Evolutionary conservation across 2,329 filamentous ascomycete species (phyloP).

Genomic region (Phialophora expanda): DNA sequence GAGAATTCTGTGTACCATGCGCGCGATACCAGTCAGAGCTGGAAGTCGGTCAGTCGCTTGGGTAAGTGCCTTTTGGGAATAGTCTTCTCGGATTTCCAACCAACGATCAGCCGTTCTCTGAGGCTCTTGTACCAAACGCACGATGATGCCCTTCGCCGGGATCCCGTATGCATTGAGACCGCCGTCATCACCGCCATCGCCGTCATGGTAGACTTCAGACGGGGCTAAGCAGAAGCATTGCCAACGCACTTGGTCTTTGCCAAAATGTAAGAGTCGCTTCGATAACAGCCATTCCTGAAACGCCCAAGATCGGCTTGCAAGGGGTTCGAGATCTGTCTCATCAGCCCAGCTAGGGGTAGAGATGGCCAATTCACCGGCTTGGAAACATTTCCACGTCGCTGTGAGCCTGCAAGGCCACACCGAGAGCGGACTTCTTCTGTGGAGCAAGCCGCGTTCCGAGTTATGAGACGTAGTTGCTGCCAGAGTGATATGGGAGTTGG

Average conservation of each 20-base stretch:
- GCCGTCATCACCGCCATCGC: not conserved
- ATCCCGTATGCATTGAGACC: slow-evolving; percentile 1
- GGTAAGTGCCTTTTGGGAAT: slow-evolving; percentile 6
- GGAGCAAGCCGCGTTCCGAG: slow-evolving; percentile 6
- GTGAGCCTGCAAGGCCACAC: slow-evolving; percentile 10
- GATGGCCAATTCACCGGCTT: slow-evolving; percentile 3
- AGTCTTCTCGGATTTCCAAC: slow-evolving; percentile 3
- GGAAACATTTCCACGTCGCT: slow-evolving; percentile 3
- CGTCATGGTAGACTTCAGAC: slow-evolving; percentile 2
- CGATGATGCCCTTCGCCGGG: slow-evolving; percentile 4
- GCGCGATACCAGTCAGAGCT: slow-evolving; percentile 6
- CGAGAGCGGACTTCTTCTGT: not conserved
- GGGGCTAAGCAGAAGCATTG: slow-evolving; percentile 8
- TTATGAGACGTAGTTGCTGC: slow-evolving; percentile 7
- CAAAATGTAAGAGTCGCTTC: slow-evolving; percentile 10
- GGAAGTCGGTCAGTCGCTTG: not conserved
- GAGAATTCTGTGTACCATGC: slow-evolving; percentile 2
- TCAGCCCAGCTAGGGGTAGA: slow-evolving; percentile 4
- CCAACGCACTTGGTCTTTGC: slow-evolving; percentile 12
- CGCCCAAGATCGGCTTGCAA: slow-evolving; percentile 3
- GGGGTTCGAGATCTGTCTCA: slow-evolving; percentile 5
- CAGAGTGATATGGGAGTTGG: slow-evolving; percentile 2
- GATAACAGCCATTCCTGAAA: slow-evolving; percentile 9
- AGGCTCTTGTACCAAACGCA: not conserved
- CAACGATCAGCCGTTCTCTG: not conserved